Base-by-base conservation (phyloP, 345 rosid genomes). In the Pugionium cornutum region DNA sequence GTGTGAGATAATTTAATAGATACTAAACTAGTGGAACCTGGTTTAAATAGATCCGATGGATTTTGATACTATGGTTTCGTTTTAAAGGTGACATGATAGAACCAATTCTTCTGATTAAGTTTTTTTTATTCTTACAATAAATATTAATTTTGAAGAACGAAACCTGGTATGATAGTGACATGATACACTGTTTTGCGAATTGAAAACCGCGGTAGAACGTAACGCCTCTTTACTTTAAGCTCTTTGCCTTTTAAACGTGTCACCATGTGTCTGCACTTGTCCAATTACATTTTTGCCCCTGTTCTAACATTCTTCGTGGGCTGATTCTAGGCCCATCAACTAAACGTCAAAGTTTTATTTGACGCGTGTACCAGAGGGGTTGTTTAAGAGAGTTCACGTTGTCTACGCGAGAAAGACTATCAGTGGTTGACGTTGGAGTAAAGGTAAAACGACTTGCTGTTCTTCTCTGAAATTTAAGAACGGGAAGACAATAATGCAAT, bases 171-270 rank as follows among this genome's bases (percentile, higher is more conserved):
- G 18, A 18, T 18, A 18, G 18, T 18, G 18, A 18, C 18, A 18
- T 18, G 18, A 18, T 40, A 54, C 32, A 43, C 26, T 1, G 62
- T 70, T 66, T 69, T 34, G 42, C 8, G 29, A 45, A 6, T 18
- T 37, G 41, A 53, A 70, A 62, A 53, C 68, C 56, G 9, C 56
- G 49, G 68, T 39, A 0, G 34, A 53, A 25, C 62, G 32, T 44
- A 44, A 37, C 64, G 45, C 27, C 34, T 25, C 7, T 31, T 35
- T 34, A 9, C 32, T 9, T n/a, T 3, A 6, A 44, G 53, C 41
- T 58, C 53, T 28, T 53, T 52, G 40, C 40, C 68, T 9, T 25
- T 37, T 50, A 6, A 36, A 43, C 67, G 60, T 59, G 31, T 42
- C 44, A 7, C 26, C 50, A 39, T 25, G 43, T 27, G 11, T 9